Percentiles rank a stretch among this genome's conserved stretches.
These are phyloP conservation scores for Colletotrichum tropicale DNA, from an alignment of 2,329 filamentous ascomycete genomes.

Conservation along the genomic window DNA sequence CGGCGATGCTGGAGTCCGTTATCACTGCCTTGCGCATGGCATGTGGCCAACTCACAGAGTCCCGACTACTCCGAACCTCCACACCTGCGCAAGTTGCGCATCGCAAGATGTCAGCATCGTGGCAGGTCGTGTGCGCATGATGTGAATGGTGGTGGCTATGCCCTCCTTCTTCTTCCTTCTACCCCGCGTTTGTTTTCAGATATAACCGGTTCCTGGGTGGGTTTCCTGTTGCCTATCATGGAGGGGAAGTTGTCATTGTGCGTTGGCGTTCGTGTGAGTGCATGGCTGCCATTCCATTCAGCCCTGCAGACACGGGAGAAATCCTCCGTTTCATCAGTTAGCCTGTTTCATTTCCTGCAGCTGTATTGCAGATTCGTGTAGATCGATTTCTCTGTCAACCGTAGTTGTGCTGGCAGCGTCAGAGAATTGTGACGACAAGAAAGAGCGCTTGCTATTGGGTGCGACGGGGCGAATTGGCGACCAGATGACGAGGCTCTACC, in stretches of 20 bases:
- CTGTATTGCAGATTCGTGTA: not conserved
- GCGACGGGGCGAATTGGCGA: not conserved
- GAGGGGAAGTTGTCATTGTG: constrained; percentile 3
- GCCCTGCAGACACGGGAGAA: constrained; percentile 6
- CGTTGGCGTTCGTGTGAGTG: not conserved
- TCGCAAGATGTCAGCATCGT: not conserved
- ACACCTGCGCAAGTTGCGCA: not conserved
- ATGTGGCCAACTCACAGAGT: not conserved
- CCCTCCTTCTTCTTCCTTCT: constrained; percentile 1
- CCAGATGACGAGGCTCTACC: not conserved
- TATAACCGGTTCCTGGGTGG: not conserved
- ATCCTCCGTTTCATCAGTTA: constrained; percentile 3
- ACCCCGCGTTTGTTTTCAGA: constrained; percentile 2
- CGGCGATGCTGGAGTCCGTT: not conserved
- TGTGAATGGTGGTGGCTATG: constrained; percentile 4
- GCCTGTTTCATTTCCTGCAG: constrained; percentile 13
- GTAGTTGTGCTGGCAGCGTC: not conserved
- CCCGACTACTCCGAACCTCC: constrained; percentile 2
- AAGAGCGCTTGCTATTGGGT: not conserved
- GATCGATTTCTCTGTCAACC: not conserved
- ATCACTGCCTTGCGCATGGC: not conserved
- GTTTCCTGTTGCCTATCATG: not conserved
- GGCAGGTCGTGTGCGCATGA: not conserved
- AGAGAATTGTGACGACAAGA: not conserved
- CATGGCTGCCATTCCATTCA: not conserved